phyloP scores from a whole-genome alignment of 805 yeast genomes.

The Jamesozyma lodderae region DNA sequence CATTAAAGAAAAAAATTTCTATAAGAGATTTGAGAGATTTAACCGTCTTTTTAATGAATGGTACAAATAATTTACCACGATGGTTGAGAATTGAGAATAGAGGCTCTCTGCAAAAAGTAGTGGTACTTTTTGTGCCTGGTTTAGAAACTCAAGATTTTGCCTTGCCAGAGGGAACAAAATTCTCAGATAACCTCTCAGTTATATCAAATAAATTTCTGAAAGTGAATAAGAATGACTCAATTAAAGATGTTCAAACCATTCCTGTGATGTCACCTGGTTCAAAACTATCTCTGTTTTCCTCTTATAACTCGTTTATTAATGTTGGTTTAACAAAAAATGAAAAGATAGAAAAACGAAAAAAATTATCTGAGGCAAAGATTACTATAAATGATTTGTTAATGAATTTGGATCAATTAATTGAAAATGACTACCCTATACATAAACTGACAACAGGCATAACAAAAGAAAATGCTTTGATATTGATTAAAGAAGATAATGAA shows the following conservation, averaged over 20 bases:
- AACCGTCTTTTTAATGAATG: conserved; percentile 35
- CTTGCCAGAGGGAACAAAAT: conserved; percentile 12
- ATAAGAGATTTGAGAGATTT: conserved; percentile 40
- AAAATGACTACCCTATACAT: conserved; percentile 56
- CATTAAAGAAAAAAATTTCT: conserved; percentile 21
- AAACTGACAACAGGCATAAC: conserved; percentile 24
- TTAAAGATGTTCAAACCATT: conserved; percentile 23
- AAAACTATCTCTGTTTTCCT: conserved; percentile 44
- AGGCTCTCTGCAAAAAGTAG: conserved; percentile 41
- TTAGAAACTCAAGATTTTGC: conserved; percentile 38
- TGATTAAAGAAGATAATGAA: not conserved
- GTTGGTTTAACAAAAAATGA: conserved; percentile 53
- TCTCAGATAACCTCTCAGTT: conserved; percentile 5
- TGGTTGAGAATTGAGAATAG: conserved; percentile 46
- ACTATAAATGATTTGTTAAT: conserved; percentile 47
- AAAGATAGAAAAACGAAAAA: conserved; percentile 32
- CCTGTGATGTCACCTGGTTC: conserved; percentile 62
- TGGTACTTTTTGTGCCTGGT: conserved; percentile 59
- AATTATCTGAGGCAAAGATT: conserved; percentile 28
- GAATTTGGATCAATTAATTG: conserved; percentile 39
- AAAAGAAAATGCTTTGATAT: conserved; percentile 3
- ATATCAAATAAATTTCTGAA: conserved; percentile 5
- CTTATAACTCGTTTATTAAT: conserved; percentile 45
- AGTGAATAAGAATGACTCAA: conserved; percentile 5
- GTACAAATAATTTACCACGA: conserved; percentile 35